Conservation (phyloP, 306 rosid species). For the Geum urbanum region DNA sequence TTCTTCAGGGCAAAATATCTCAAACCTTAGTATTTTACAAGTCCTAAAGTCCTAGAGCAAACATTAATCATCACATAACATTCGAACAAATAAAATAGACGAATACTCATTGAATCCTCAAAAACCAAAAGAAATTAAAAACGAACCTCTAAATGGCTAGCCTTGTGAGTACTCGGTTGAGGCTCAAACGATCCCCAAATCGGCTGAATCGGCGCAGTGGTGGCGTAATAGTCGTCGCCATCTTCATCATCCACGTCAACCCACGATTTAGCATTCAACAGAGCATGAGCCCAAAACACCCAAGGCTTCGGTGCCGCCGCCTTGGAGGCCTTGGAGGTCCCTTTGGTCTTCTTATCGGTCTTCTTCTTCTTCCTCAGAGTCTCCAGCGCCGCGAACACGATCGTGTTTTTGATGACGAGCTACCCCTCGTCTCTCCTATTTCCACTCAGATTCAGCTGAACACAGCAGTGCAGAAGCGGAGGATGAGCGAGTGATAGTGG, state of each 20-base stretch:
- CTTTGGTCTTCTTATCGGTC: conserved; percentile 77
- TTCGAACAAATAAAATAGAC: background rate
- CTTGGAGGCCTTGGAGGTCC: conserved; percentile 43
- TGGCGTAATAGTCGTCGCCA: conserved; percentile 74
- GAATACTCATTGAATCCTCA: background rate
- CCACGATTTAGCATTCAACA: conserved; percentile 68
- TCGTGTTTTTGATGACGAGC: conserved; percentile 63
- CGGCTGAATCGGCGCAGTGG: conserved; percentile 66
- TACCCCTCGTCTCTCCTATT: conserved; percentile 85
- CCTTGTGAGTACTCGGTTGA: conserved; percentile 40
- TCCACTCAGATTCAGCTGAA: conserved; percentile 25
- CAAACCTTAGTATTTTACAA: background rate
- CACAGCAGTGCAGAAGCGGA: no score
- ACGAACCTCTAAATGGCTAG: conserved; percentile 47
- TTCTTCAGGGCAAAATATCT: no score
- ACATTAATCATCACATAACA: background rate
- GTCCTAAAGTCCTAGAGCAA: no score
- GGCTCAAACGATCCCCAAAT: conserved; percentile 56
- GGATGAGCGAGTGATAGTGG: no score
- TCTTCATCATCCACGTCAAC: conserved; percentile 85
- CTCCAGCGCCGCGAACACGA: conserved; percentile 86
- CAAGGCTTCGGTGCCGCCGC: conserved; percentile 49
- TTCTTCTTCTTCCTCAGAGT: conserved; percentile 88
- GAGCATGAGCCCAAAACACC: conserved; percentile 73
- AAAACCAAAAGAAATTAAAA: background rate